phyloP scores from a whole-genome alignment of 2,329 filamentous ascomycete species.

The Stylonectria norvegica region DNA sequence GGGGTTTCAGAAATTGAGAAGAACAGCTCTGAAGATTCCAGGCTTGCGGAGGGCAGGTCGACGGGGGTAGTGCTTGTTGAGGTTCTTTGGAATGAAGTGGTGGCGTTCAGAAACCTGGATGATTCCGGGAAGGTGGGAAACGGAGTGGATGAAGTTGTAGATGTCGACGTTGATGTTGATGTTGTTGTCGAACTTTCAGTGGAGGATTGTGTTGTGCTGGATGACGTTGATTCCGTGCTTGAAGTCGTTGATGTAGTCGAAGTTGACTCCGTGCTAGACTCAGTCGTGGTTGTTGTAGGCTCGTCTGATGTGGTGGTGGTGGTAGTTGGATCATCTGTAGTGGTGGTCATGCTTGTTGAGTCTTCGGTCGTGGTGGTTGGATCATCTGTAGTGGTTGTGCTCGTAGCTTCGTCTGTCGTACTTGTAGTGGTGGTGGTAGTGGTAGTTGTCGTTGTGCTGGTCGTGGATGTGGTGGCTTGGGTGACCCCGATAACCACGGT shows the following conservation, averaged over 20 bases:
- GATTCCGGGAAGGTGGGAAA: neutral
- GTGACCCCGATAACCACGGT: conserved; percentile 8
- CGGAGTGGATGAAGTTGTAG: neutral
- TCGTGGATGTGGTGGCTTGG: neutral
- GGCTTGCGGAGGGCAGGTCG: no score
- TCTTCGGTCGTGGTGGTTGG: neutral
- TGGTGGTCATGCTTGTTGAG: neutral
- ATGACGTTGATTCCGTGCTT: neutral
- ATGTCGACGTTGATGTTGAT: neutral
- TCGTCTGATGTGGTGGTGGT: neutral
- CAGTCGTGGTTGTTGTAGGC: neutral
- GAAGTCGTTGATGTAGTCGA: conserved; percentile 1
- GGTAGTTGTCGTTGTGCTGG: conserved; percentile 2
- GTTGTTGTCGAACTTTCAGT: neutral
- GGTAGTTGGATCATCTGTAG: neutral
- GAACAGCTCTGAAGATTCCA: no score
- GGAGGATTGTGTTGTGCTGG: neutral
- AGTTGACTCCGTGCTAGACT: neutral
- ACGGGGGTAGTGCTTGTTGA: neutral
- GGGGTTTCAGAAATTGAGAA: no score
- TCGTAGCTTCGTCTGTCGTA: neutral
- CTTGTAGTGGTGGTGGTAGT: conserved; percentile 1
- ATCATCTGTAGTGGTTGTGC: neutral
- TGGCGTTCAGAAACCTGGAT: neutral
- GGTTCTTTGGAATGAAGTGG: neutral